A percentile compares a stretch with the other conserved stretches of the same genome.
Evolutionary conservation across 441 rosid species (phyloP).

Genomic region (Macaranga tanarius): DNA sequence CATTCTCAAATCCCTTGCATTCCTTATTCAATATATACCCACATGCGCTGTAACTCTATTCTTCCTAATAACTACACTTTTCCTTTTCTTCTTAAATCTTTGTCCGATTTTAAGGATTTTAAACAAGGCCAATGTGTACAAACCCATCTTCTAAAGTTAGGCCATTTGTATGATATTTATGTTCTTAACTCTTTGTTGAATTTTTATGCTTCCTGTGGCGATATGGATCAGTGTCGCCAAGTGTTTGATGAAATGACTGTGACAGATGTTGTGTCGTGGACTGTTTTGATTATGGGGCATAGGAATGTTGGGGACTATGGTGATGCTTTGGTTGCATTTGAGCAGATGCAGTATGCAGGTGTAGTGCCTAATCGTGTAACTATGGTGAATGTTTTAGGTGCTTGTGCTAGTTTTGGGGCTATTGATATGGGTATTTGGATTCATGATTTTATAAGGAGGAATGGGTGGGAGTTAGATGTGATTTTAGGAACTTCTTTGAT

Average conservation of each 20-base stretch:
- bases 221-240: slow-evolving; percentile 39
- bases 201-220: slow-evolving; percentile 40
- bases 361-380: slow-evolving; percentile 55
- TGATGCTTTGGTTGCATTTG: slow-evolving; percentile 53
- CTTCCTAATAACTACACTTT: slow-evolving; percentile 48
- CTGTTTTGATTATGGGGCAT: slow-evolving; percentile 49
- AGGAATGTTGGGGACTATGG: slow-evolving; percentile 31
- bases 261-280: slow-evolving; percentile 64
- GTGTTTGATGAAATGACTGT: slow-evolving; percentile 56
- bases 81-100: slow-evolving; percentile 55
- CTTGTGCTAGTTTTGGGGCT: slow-evolving; percentile 42
- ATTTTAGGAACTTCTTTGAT: slow-evolving; percentile 50
- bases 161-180: slow-evolving; percentile 44
- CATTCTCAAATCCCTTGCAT: slow-evolving; percentile 39
- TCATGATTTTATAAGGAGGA: slow-evolving; percentile 45
- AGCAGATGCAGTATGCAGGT: slow-evolving; percentile 48
- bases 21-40: slow-evolving; percentile 38
- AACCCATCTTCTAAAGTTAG: slow-evolving; percentile 43
- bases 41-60: slow-evolving; percentile 35
- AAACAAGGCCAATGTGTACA: slow-evolving; percentile 39
- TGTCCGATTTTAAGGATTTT: slow-evolving; percentile 38
- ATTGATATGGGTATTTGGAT: slow-evolving; percentile 55
- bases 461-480: slow-evolving; percentile 51
- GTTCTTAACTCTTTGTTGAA: slow-evolving; percentile 40
- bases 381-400: slow-evolving; percentile 53